These are phyloP conservation scores for Thalassiosira delicatula DNA, from an alignment of 352 stramenopile species.

Conservation along the genomic window DNA sequence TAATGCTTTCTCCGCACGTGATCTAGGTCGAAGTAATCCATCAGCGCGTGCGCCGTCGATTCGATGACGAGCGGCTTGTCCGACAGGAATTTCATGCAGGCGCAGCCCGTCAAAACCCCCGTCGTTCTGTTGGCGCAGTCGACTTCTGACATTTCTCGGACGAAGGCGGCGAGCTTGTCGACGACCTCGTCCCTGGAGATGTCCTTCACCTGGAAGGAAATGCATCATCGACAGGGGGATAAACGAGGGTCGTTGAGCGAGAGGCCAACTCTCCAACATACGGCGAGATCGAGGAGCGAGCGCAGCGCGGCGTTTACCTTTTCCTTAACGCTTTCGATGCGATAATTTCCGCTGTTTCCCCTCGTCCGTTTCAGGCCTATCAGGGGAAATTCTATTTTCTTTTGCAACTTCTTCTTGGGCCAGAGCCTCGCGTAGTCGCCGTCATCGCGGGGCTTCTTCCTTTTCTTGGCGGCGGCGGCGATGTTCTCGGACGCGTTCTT, in stretches of 20 bases:
- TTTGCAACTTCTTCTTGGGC: no score
- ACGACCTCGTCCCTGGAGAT: neutral
- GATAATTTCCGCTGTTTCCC: constrained; percentile 24
- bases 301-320: no score
- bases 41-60: constrained; percentile 25
- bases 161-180: constrained; percentile 1
- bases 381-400: constrained; percentile 36
- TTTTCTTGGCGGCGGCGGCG: neutral
- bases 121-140: neutral
- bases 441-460: neutral
- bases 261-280: no score
- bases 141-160: neutral
- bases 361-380: constrained; percentile 10
- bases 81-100: constrained; percentile 26
- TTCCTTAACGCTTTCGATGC: constrained; percentile 1
- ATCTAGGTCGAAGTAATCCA: constrained; percentile 27
- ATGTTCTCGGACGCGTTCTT: no score
- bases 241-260: no score
- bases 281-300: no score
- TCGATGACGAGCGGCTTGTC: constrained; percentile 15
- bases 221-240: no score
- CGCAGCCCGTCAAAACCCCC: constrained; percentile 2
- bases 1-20: constrained; percentile 18
- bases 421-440: no score
- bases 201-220: neutral